phyloP scores from a whole-genome alignment of 257 asterid species.

The Solanum etuberosum region DNA sequence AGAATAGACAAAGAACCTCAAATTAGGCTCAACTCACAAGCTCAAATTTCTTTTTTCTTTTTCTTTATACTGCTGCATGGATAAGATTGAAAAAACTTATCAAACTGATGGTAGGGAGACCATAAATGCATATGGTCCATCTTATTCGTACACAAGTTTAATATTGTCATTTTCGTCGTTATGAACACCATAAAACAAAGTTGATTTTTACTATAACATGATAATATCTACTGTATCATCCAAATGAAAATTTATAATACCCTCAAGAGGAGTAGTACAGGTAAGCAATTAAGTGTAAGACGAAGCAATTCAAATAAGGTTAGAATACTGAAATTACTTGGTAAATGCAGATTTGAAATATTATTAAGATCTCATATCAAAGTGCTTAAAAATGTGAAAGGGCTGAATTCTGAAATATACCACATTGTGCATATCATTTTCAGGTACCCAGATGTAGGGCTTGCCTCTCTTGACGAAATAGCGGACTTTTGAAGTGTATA shows the following conservation, averaged over 20 bases:
- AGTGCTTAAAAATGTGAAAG: neutral
- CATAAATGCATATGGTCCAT: neutral
- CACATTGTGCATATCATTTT: constrained; percentile 85
- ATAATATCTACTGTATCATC: neutral
- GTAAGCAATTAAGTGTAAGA: neutral
- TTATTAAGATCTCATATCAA: neutral
- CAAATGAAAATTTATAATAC: neutral
- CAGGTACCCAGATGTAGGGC: constrained; percentile 84
- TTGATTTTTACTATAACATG: neutral
- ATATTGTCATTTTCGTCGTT: neutral
- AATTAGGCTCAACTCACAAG: neutral
- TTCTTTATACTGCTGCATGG: neutral
- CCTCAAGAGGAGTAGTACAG: neutral
- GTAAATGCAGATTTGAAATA: neutral
- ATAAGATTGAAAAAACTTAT: neutral
- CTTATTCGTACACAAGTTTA: neutral
- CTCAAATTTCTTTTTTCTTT: neutral
- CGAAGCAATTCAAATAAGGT: neutral
- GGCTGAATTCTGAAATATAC: constrained; percentile 18
- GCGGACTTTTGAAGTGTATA: constrained; percentile 67
- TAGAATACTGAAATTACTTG: neutral
- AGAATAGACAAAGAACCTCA: neutral
- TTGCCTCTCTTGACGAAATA: constrained; percentile 67
- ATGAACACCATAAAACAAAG: neutral
- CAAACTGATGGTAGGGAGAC: neutral